phyloP scores from a whole-genome alignment of 2,329 filamentous ascomycete genomes.

The Neoascochyta sp. region DNA sequence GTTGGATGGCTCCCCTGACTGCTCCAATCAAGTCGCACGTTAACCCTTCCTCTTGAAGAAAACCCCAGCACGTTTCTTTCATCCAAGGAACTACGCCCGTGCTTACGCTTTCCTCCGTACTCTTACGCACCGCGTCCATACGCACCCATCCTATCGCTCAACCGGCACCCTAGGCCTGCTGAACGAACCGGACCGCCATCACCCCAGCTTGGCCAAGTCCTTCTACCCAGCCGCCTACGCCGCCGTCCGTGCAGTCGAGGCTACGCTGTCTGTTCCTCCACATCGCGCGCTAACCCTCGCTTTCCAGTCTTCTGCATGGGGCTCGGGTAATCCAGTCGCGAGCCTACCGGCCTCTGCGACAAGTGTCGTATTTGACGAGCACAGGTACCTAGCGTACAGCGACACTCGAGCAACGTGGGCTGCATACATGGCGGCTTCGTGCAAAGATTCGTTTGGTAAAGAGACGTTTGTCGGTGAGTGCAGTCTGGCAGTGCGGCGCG shows the following conservation, averaged over 20 bases:
- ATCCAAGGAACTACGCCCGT: conserved; percentile 54
- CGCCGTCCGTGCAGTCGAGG: conserved; percentile 50
- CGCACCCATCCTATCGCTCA: conserved; percentile 47
- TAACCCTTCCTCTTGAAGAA: too few species aligned
- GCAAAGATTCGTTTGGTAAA: conserved; percentile 40
- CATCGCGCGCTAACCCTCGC: conserved; percentile 53
- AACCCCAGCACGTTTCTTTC: too few species aligned
- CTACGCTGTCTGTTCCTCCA: conserved; percentile 40
- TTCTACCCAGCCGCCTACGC: conserved; percentile 51
- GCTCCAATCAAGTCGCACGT: too few species aligned
- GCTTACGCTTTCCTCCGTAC: conserved; percentile 54
- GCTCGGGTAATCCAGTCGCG: conserved; percentile 53
- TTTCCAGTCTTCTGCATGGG: conserved; percentile 54
- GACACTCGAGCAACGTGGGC: conserved; percentile 45
- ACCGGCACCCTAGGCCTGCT: conserved; percentile 58
- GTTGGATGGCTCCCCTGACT: too few species aligned
- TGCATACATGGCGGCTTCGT: conserved; percentile 51
- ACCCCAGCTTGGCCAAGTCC: conserved; percentile 17
- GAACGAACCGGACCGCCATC: conserved; percentile 47
- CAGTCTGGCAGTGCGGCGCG: conserved; percentile 52
- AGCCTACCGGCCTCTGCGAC: conserved; percentile 40
- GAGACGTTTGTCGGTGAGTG: conserved; percentile 60
- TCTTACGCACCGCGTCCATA: conserved; percentile 54
- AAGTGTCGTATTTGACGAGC: conserved; percentile 55
- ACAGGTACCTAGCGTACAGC: conserved; percentile 52